A percentile compares a stretch with the other conserved stretches of the same genome.
Conservation (phyloP, 2,329 filamentous ascomycete genomes). For the Beauveria caledonica region DNA sequence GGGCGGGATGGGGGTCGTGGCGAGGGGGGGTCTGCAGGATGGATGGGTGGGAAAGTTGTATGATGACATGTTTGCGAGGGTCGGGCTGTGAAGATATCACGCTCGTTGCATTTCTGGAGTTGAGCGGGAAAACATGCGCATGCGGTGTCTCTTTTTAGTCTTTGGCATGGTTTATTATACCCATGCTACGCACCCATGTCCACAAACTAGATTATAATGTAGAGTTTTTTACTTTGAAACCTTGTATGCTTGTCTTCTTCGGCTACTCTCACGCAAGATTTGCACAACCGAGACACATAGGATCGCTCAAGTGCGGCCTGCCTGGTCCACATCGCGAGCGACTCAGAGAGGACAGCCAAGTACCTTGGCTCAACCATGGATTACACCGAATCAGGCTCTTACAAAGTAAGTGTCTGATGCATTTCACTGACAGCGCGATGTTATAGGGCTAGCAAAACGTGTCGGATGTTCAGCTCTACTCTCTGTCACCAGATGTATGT, state of each 20-base stretch:
- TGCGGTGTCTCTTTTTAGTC: neutral
- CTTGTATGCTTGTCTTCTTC: neutral
- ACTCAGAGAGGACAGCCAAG: too few relatives aligned
- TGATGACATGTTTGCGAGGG: slow-evolving; percentile 50
- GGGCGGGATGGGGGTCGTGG: slow-evolving; percentile 71
- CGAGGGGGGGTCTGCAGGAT: slow-evolving; percentile 55
- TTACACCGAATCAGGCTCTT: too few relatives aligned
- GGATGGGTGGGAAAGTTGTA: slow-evolving; percentile 79
- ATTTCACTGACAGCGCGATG: too few relatives aligned
- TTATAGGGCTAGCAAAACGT: too few relatives aligned
- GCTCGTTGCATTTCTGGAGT: neutral
- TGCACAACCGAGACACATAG: too few relatives aligned
- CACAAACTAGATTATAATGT: neutral
- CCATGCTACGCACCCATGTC: neutral
- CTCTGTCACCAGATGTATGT: too few relatives aligned
- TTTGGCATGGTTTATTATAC: neutral
- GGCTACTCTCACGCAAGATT: too few relatives aligned
- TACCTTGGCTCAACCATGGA: too few relatives aligned
- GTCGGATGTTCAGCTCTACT: too few relatives aligned
- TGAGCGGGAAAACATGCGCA: neutral
- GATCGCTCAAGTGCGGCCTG: too few relatives aligned
- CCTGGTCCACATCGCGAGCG: too few relatives aligned
- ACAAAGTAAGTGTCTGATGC: too few relatives aligned
- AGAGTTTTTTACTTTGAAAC: neutral
- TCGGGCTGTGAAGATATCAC: slow-evolving; percentile 20